Conservation (phyloP, 805 yeast genomes). For the Grigorovia yakushimaensis region DNA sequence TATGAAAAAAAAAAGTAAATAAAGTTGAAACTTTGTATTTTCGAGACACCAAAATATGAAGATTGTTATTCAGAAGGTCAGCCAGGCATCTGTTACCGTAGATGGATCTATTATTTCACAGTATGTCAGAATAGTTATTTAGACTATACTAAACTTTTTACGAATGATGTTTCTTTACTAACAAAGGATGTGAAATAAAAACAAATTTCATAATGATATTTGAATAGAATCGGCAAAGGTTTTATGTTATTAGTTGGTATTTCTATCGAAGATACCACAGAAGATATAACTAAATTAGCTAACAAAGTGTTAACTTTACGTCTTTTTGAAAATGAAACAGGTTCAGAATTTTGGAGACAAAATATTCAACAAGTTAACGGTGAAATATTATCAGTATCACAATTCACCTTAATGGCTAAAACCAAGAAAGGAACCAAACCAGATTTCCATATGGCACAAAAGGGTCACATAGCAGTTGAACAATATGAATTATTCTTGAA, state of each 20-base stretch:
- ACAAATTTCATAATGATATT: too few relatives aligned
- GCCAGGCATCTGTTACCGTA: conserved; percentile 81
- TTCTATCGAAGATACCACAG: conserved; percentile 62
- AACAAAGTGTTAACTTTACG: conserved; percentile 56
- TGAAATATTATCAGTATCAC: conserved; percentile 78
- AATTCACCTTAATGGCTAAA: conserved; percentile 80
- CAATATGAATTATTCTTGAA: conserved; percentile 41
- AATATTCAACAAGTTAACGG: conserved; percentile 56
- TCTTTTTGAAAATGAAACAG: conserved; percentile 58
- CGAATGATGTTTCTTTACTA: not conserved
- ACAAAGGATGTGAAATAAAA: not conserved
- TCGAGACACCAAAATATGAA: conserved; percentile 45
- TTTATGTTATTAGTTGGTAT: conserved; percentile 79
- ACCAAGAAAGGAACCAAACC: conserved; percentile 91
- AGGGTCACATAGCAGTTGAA: conserved; percentile 47
- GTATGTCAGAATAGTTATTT: conserved; percentile 23
- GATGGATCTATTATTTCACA: conserved; percentile 58
- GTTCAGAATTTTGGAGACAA: conserved; percentile 66
- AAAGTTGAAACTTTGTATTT: not conserved
- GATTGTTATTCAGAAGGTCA: conserved; percentile 85
- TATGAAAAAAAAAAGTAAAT: not conserved
- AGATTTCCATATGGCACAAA: conserved; percentile 86
- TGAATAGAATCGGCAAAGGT: conserved; percentile 50
- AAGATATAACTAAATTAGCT: conserved; percentile 61
- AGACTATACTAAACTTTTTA: not conserved